These are phyloP conservation scores for Podospora tetraspora DNA, from an alignment of 495 filamentous ascomycete species.

Conservation along the genomic window DNA sequence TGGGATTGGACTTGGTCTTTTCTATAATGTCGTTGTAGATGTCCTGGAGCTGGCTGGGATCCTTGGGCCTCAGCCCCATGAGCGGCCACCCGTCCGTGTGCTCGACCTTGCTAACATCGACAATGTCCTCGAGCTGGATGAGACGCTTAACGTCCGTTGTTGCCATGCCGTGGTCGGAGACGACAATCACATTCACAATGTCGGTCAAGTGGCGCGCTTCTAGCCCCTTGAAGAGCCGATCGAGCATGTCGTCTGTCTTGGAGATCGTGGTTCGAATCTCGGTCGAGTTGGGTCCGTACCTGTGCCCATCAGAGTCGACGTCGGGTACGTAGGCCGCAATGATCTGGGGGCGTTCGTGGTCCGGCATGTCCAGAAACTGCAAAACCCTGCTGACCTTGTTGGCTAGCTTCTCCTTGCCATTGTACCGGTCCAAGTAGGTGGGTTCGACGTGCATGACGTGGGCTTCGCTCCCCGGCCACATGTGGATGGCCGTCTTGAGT, in stretches of 20 bases:
- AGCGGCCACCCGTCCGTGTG: constrained; percentile 95
- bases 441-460: constrained; percentile 64
- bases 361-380: constrained; percentile 74
- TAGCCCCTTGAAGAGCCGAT: constrained; percentile 66
- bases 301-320: constrained; percentile 80
- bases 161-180: constrained; percentile 98
- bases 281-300: constrained; percentile 88
- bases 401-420: constrained; percentile 64
- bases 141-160: constrained; percentile 76
- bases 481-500: constrained; percentile 77
- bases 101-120: constrained; percentile 66
- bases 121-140: constrained; percentile 86
- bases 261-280: constrained; percentile 71
- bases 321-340: constrained; percentile 93
- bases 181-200: constrained; percentile 94
- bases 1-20: constrained; percentile 52
- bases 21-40: constrained; percentile 47
- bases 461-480: constrained; percentile 97
- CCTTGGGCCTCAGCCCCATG: constrained; percentile 75
- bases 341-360: constrained; percentile 72
- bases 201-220: constrained; percentile 76
- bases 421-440: constrained; percentile 74
- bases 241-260: constrained; percentile 74
- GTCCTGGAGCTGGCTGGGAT: constrained; percentile 51
- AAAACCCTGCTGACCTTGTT: constrained; percentile 75